These are phyloP conservation scores for Barnettozyma botsteinii DNA, from an alignment of 805 yeast species.

Conservation along the genomic window DNA sequence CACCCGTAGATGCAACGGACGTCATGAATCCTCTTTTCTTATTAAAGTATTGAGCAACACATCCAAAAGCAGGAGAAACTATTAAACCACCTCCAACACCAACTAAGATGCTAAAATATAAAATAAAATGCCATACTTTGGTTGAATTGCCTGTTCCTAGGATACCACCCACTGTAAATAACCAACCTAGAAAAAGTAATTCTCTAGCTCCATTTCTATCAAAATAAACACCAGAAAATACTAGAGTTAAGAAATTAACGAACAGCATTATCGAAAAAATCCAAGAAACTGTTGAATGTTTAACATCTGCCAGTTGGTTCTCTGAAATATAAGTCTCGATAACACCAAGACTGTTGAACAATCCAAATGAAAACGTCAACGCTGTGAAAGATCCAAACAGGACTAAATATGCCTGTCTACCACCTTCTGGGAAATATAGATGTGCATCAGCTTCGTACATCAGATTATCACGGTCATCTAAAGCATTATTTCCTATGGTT, in stretches of 20 bases:
- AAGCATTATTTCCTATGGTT: not conserved
- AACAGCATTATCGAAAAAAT: constrained; percentile 53
- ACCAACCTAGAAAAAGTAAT: constrained; percentile 38
- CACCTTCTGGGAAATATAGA: constrained; percentile 52
- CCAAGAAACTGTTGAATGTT: constrained; percentile 53
- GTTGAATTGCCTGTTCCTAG: constrained; percentile 46
- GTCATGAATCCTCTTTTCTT: constrained; percentile 50
- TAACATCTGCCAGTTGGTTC: constrained; percentile 44
- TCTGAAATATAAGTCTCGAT: constrained; percentile 52
- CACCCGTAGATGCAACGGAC: constrained; percentile 45
- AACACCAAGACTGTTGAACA: constrained; percentile 55
- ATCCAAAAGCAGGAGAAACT: constrained; percentile 52
- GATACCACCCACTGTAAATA: constrained; percentile 42
- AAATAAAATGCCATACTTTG: constrained; percentile 51
- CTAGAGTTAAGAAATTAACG: constrained; percentile 42
- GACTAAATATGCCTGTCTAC: constrained; percentile 48
- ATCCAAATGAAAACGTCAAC: constrained; percentile 47
- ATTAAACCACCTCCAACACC: constrained; percentile 57
- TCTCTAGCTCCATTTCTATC: constrained; percentile 45
- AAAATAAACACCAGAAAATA: constrained; percentile 52
- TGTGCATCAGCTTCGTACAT: not conserved
- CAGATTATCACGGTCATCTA: not conserved
- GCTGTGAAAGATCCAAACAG: constrained; percentile 57
- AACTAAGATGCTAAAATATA: constrained; percentile 46
- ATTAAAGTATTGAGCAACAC: constrained; percentile 59